Base-by-base conservation (phyloP, 371 early-diverging fungal species). In the Haplosporangium sp. region DNA sequence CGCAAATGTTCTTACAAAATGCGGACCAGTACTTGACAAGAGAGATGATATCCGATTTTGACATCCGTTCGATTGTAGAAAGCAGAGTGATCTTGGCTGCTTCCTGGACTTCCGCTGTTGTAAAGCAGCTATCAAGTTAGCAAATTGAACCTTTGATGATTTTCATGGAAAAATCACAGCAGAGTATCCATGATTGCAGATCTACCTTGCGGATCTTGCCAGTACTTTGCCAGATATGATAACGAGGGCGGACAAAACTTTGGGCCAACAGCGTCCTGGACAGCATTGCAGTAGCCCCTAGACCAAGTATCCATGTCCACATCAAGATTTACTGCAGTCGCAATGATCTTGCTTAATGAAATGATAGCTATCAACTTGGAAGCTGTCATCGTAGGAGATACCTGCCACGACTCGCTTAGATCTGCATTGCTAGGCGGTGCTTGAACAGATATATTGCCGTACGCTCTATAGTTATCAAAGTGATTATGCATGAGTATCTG, bases 161-260 rank as follows among this genome's bases (percentile, higher is more conserved):
- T n/a, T 5, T 5, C 6, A 16, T 16, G 21, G 14, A 13, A 40
- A 54, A 10, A 55, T 2, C 37, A 21, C 0, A 43, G 29, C 29
- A 29, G 29, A 29, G 29, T 29, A 29, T 29, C 4, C 29, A 29
- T 29, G 29, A 1, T 29, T 29, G 1, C 29, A 29, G 29, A 29
- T 4, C 29, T 82, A 93, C 94, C 86, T 61, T 89, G 86, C 9
- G 93, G 86, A 74, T 96, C 96, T 67, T 93, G 94, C 94, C 95
- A 95, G 52, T 92, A 94, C 79, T 92, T 93, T 29, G 92, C 90
- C 14, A 95, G 69, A 56, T 87, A 87, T 1, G 94, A 87, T 16
- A 96, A 82, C 0, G 94, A 94, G 0, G 96, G 91, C 9, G 82
- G 83, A 47, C 86, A 83, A 67, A 84, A 94, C 1, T 62, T 52